Evolutionary conservation across 345 rosid species (phyloP).

Genomic region (Populus pruinosa): DNA sequence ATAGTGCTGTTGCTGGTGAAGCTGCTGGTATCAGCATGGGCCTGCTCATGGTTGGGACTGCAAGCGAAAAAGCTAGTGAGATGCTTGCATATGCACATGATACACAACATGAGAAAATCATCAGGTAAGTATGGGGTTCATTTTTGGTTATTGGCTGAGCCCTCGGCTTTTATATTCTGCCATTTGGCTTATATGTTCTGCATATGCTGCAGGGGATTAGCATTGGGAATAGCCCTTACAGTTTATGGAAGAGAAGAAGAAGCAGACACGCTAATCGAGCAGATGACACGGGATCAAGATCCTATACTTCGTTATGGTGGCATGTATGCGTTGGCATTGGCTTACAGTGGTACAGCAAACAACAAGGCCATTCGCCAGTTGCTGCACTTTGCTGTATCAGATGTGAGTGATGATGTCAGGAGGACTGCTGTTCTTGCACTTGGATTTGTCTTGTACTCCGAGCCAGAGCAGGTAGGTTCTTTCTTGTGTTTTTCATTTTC

Average conservation of each 20-base stretch:
- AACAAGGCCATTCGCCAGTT: conserved; percentile 98
- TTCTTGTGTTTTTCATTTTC: background rate
- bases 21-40: conserved; percentile 99
- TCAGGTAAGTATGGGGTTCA: conserved; percentile 51
- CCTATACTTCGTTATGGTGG: conserved; percentile 99
- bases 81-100: conserved; percentile 99
- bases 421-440: conserved; percentile 98
- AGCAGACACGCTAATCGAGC: conserved; percentile 96
- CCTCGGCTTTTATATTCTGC: background rate
- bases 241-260: conserved; percentile 99
- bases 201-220: conserved; percentile 62
- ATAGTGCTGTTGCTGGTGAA: conserved; percentile 98
- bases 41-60: conserved; percentile 96
- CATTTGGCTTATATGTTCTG: background rate
- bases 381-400: conserved; percentile 99
- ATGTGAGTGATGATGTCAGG: conserved; percentile 96
- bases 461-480: conserved; percentile 84
- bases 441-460: conserved; percentile 95
- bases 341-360: conserved; percentile 96
- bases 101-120: conserved; percentile 97
- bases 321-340: conserved; percentile 96
- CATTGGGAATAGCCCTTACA: conserved; percentile 95
- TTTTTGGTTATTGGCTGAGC: background rate
- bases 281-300: conserved; percentile 97
- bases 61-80: conserved; percentile 93